Percentiles rank a stretch among this genome's conserved stretches.
Evolutionary conservation across 306 rosid genomes (phyloP).

Genomic region (Astragalus membranaceus): DNA sequence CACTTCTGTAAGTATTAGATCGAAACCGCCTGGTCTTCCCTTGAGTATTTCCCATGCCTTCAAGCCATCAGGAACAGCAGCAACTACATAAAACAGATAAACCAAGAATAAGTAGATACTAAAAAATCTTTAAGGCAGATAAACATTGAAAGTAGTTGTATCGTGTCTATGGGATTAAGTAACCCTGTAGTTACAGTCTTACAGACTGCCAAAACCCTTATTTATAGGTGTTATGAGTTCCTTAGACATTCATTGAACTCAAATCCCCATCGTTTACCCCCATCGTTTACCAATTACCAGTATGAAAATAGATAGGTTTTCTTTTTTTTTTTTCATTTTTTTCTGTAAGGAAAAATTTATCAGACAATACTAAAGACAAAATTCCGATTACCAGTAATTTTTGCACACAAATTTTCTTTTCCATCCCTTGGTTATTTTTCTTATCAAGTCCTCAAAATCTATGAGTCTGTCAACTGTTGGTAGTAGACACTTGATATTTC

Average conservation of each 20-base stretch:
- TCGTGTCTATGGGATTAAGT: not conserved
- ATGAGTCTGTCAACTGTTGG: not conserved
- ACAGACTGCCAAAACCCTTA: slow-evolving; percentile 1
- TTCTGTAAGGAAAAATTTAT: not conserved
- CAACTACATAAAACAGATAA: slow-evolving; percentile 56
- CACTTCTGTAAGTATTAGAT: slow-evolving; percentile 86
- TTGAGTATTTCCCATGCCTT: slow-evolving; percentile 95
- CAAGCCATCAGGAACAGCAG: slow-evolving; percentile 87
- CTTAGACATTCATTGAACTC: slow-evolving; percentile 15
- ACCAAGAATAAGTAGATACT: not conserved
- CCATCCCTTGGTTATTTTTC: not conserved
- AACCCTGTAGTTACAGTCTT: slow-evolving; percentile 13
- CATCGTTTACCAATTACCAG: slow-evolving; percentile 12
- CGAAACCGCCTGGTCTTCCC: slow-evolving; percentile 59
- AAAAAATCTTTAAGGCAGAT: not conserved
- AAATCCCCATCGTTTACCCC: slow-evolving; percentile 21
- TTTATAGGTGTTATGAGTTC: not conserved
- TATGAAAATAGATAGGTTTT: not conserved
- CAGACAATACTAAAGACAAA: not conserved
- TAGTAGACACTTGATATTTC: not conserved
- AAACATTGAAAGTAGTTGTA: not conserved
- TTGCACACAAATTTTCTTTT: not conserved
- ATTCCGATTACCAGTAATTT: not conserved
- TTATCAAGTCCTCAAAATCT: not conserved
- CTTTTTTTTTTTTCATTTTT: not conserved